A percentile compares a stretch with the other conserved stretches of the same genome.
Evolutionary conservation across 441 rosid species (phyloP).

Genomic region (Jatropha podagrica): DNA sequence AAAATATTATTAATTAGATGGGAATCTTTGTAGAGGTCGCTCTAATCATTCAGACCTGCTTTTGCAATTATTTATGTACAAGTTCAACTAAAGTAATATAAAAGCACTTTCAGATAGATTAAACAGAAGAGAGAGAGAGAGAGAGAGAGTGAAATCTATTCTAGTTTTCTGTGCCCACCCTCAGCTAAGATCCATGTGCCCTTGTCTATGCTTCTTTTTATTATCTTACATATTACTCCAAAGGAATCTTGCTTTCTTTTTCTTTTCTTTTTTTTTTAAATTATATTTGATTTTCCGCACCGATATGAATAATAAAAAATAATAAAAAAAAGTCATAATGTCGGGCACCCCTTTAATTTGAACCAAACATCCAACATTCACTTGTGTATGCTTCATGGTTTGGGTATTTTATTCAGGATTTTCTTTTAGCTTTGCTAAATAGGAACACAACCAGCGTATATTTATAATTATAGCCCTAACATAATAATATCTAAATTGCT

Average conservation of each 20-base stretch:
- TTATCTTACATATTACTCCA: conserved; percentile 10
- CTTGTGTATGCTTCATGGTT: conserved; percentile 4
- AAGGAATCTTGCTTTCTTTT: conserved; percentile 40
- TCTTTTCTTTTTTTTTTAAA: conserved; percentile 12
- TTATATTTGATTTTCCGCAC: background rate
- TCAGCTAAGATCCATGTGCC: conserved; percentile 40
- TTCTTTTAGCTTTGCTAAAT: background rate
- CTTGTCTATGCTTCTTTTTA: conserved; percentile 25
- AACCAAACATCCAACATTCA: conserved; percentile 25
- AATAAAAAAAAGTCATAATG: conserved; percentile 18
- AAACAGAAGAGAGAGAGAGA: conserved; percentile 14
- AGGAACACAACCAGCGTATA: no score
- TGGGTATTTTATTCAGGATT: background rate
- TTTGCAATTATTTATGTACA: conserved; percentile 18
- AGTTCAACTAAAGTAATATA: conserved; percentile 23
- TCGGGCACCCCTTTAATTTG: conserved; percentile 34
- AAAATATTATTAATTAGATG: background rate
- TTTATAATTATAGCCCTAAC: no score
- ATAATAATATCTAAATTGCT: no score
- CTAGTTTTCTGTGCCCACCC: conserved; percentile 47
- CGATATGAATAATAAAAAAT: background rate
- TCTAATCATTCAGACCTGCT: conserved; percentile 30
- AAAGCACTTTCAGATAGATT: conserved; percentile 33
- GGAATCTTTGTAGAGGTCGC: conserved; percentile 21
- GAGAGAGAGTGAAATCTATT: conserved; percentile 8